Evolutionary conservation across 805 yeast genomes (phyloP), one percentile per base, ranked within the genome.

Genomic region (Myxozyma kluyveri): DNA sequence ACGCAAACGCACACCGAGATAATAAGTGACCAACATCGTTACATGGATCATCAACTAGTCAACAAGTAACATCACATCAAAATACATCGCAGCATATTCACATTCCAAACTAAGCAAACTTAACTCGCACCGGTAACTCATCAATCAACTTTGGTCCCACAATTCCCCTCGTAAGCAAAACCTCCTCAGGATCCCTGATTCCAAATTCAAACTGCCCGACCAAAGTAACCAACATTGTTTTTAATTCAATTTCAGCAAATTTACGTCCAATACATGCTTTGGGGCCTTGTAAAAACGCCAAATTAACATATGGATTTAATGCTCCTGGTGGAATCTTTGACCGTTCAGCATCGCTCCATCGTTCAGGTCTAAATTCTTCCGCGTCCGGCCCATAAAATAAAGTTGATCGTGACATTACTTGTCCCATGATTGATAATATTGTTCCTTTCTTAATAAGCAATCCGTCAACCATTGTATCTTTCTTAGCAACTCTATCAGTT

Each of bases 191-290:
- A 17, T 19, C 40, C 17, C 33, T 31, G 41, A 46, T 49, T 18
- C 7, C 33, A 36, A 55, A 49, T 38, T 39, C 52, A 33, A 51
- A 55, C 32, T 42, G 14, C 9, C 57, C 51, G 24, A 55, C 26
- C 18, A 55, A 31, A 4, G 51, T 54, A 35, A 55, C 43, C 14
- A 55, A 21, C 29, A 55, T 7, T 19, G 44, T 32, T 21, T 55
- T 55, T 32, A 48, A 47, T 31, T 55, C 59, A 12, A 52, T 17
- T 32, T 55, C 57, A 2, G 57, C 42, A 43, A 55, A 55, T 38
- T 24, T 44, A 2, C 53, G 44, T 27, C 59, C 57, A 17, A 55
- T 55, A 43, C 57, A 55, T 4, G 49, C 23, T 18, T 56, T 39
- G 23, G 57, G 54, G 17, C 57, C 57, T 31, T 51, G 54, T 32